These are phyloP conservation scores for Phoma sp. DNA, from an alignment of 2,329 filamentous ascomycete genomes.

Conservation along the genomic window DNA sequence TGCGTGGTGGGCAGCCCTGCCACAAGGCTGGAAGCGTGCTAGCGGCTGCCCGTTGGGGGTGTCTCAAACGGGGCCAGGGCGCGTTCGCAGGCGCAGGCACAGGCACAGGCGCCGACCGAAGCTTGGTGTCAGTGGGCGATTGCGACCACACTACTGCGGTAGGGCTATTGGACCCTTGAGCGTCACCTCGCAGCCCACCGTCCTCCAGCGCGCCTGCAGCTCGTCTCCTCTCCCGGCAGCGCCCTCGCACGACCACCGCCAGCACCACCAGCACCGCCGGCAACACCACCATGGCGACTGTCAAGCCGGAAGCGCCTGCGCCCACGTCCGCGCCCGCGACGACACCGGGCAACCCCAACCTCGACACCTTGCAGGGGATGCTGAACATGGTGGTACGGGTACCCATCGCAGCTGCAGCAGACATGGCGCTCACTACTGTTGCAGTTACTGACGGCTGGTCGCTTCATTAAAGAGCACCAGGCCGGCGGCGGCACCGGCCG, in stretches of 20 bases:
- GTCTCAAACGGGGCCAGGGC: background rate
- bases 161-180: background rate
- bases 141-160: too few species aligned
- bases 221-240: too few species aligned
- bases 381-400: conserved; percentile 54
- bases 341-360: conserved; percentile 27
- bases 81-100: background rate
- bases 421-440: conserved; percentile 11
- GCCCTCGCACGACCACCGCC: background rate
- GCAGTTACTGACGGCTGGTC: conserved; percentile 53
- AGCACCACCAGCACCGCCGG: background rate
- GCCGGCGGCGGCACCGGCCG: conserved; percentile 36
- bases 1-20: too few species aligned
- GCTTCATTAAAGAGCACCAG: conserved; percentile 52
- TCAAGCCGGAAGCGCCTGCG: conserved; percentile 15
- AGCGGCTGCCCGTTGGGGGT: conserved; percentile 8
- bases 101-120: too few species aligned
- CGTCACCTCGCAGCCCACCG: background rate
- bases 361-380: conserved; percentile 55
- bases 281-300: conserved; percentile 20
- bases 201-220: background rate
- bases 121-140: too few species aligned
- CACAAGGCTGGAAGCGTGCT: conserved; percentile 5
- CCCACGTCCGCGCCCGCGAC: conserved; percentile 14
- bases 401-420: background rate